A percentile compares a stretch with the other conserved stretches of the same genome.
phyloP scores from a whole-genome alignment of 176 grass and related monocot species.

The Guadua angustifolia region DNA sequence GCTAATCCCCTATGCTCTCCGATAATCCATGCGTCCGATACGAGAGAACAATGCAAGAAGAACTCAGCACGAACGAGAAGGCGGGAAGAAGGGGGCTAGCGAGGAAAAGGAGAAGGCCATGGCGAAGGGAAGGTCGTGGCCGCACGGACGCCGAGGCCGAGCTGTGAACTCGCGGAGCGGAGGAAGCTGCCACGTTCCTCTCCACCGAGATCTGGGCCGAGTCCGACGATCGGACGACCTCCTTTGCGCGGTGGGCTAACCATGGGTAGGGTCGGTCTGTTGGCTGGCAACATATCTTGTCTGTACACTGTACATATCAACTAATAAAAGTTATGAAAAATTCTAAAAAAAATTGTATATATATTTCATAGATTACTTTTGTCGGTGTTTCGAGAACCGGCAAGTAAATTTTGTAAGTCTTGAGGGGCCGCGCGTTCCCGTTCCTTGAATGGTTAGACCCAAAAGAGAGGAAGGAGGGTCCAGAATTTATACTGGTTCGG shows the following conservation, averaged over 20 bases:
- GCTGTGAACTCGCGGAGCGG: not conserved
- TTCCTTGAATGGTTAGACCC: too few relatives aligned
- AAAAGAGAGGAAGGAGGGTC: too few relatives aligned
- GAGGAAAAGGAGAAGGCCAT: slow-evolving; percentile 40
- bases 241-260: not conserved
- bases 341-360: too few relatives aligned
- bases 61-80: not conserved
- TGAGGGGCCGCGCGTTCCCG: too few relatives aligned
- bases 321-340: too few relatives aligned
- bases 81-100: slow-evolving; percentile 20
- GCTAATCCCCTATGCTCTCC: not conserved
- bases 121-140: not conserved
- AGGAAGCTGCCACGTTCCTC: not conserved
- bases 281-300: too few relatives aligned
- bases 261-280: too few relatives aligned
- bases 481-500: too few relatives aligned
- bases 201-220: slow-evolving; percentile 21
- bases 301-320: too few relatives aligned
- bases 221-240: not conserved
- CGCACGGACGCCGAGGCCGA: not conserved
- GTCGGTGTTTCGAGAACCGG: too few relatives aligned
- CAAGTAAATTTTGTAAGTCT: too few relatives aligned
- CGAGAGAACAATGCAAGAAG: not conserved
- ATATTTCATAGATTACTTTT: too few relatives aligned
- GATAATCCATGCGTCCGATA: not conserved